These are phyloP conservation scores for Francoa sonchifolia DNA, from an alignment of 441 rosid species.

Conservation along the genomic window DNA sequence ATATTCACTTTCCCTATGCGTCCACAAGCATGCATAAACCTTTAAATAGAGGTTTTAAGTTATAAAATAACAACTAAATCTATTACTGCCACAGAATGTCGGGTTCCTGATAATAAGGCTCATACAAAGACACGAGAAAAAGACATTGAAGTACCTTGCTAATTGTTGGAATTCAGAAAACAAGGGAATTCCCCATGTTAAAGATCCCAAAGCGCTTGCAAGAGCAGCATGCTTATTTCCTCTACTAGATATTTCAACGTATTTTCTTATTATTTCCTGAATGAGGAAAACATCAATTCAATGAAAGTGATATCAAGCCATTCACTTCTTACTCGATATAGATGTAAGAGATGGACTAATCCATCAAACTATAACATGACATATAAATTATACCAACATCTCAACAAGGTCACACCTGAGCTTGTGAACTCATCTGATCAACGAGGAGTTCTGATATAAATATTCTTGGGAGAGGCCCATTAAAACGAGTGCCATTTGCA, in stretches of 20 bases:
- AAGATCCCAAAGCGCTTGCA: conserved; percentile 69
- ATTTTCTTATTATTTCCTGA: conserved; percentile 67
- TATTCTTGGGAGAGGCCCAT: conserved; percentile 74
- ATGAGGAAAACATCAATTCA: conserved; percentile 12
- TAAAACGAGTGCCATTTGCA: conserved; percentile 38
- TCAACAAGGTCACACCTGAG: conserved; percentile 36
- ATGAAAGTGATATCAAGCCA: background rate
- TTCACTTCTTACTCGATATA: no score
- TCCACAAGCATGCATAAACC: conserved; percentile 6
- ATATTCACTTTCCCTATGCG: conserved; percentile 76
- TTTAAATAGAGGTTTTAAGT: background rate
- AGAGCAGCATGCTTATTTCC: conserved; percentile 60
- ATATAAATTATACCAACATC: background rate
- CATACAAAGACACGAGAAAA: conserved; percentile 1
- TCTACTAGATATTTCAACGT: conserved; percentile 36
- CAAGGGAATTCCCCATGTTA: conserved; percentile 69
- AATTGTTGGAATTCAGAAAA: conserved; percentile 65
- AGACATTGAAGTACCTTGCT: conserved; percentile 38
- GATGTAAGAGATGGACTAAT: no score
- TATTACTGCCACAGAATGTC: no score
- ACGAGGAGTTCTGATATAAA: conserved; percentile 91
- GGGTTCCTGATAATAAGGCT: background rate
- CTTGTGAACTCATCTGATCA: conserved; percentile 53
- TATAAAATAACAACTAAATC: no score
- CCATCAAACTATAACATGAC: no score